Evolutionary conservation across 305 asterid genomes (phyloP).

Genomic region (Fraxinus sp.): DNA sequence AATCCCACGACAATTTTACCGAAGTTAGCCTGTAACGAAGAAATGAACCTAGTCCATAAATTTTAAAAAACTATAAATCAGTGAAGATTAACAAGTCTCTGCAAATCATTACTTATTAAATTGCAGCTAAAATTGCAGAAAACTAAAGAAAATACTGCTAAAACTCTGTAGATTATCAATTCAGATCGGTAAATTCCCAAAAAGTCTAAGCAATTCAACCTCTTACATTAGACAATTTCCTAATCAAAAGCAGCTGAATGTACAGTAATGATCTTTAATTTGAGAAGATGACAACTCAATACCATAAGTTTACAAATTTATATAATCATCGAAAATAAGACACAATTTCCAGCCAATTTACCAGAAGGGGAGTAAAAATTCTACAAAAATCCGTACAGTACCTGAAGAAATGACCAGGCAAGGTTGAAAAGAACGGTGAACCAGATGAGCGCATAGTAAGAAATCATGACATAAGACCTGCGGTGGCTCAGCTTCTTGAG

Average conservation of each 20-base stretch:
- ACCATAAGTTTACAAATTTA: conserved; percentile 3
- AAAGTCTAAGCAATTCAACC: not conserved
- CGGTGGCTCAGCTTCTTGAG: conserved; percentile 71
- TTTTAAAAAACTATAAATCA: not conserved
- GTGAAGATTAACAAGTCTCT: not conserved
- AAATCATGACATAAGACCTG: conserved; percentile 70
- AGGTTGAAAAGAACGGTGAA: conserved; percentile 65
- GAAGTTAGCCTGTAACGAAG: not conserved
- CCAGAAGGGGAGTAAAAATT: not conserved
- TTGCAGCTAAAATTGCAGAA: not conserved
- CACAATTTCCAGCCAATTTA: not conserved
- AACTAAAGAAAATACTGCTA: not conserved
- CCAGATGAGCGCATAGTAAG: conserved; percentile 81
- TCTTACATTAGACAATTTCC: not conserved
- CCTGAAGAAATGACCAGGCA: conserved; percentile 86
- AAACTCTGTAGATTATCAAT: not conserved
- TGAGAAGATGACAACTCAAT: not conserved
- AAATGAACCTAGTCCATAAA: not conserved
- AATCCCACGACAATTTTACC: not conserved
- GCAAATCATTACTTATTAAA: not conserved
- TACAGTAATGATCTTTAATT: not conserved
- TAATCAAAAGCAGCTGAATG: not conserved
- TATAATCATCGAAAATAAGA: conserved; percentile 3
- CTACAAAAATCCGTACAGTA: conserved; percentile 18
- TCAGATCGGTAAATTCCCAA: not conserved